Evolutionary conservation across 805 yeast genomes (phyloP), one percentile per base, ranked within the genome.

Genomic region (Saccharomycopsis sp.): DNA sequence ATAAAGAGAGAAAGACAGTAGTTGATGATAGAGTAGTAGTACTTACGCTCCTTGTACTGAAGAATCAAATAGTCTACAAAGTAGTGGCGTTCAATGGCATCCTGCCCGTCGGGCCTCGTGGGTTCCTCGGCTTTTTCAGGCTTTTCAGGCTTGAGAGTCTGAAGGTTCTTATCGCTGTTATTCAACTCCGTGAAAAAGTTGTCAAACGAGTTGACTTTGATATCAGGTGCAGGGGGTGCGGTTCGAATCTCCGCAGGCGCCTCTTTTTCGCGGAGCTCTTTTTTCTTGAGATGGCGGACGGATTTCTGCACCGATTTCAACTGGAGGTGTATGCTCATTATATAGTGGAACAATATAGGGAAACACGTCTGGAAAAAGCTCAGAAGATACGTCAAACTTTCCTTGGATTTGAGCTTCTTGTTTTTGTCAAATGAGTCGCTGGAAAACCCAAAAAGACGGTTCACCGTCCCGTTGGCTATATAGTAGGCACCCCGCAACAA

Each of bases 11-110:
- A 51, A 14, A 60, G 50, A n/a, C 34, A 37, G 34, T 21, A 34
- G 50, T 60, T 60, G 34, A 60, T 51, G 5, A 50, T 48, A 54
- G 50, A 54, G 8, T 54, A 24, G 4, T 24, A 21, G n/a, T 29
- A 29, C 4, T 53, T 16, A 16, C 50, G 47, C 41, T 60, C 62
- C 48, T 53, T 60, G 24, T 52, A 60, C 37, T 40, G 54, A 4
- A 29, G 50, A 23, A 57, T 21, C 20, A 57, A 57, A n/a, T 53
- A 52, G 5, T 60, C 62, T 1, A 60, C 58, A 52, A 57, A 60
- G 12, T 48, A 41, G 48, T 59, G 50, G 29, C 50, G 48, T 15
- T 48, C 51, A 8, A 18, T 52, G 14, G 8, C 5, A 5, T 34
- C n/a, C 8, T 52, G 23, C 7, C 20, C 16, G 20, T 3, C 16